A percentile compares a stretch with the other conserved stretches of the same genome.
These are phyloP conservation scores for Pisolithus marmoratus DNA, from an alignment of 768 basidiomycete genomes.

Conservation along the genomic window DNA sequence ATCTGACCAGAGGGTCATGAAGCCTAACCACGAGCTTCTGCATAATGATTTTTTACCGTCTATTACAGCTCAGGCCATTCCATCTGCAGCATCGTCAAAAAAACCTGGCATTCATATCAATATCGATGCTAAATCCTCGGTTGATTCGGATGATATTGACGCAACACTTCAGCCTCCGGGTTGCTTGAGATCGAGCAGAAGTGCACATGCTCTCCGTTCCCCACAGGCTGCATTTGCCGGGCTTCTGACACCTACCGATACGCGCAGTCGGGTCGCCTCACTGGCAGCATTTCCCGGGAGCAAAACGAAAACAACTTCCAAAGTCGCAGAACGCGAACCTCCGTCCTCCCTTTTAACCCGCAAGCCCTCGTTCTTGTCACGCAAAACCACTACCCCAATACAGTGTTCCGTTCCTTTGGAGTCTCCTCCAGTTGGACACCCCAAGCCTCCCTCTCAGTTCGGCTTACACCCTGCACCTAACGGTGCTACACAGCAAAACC, in stretches of 20 bases:
- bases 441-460: slow-evolving; percentile 39
- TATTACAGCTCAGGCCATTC: slow-evolving; percentile 14
- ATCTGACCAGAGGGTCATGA: slow-evolving; percentile 2
- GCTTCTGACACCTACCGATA: slow-evolving; percentile 7
- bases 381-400: slow-evolving; percentile 36
- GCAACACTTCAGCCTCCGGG: slow-evolving; percentile 10
- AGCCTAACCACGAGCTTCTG: neutral
- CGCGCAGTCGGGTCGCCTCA: slow-evolving; percentile 51
- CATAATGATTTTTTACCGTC: slow-evolving; percentile 2
- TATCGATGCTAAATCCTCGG: slow-evolving; percentile 48
- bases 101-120: slow-evolving; percentile 57
- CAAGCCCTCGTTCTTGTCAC: slow-evolving; percentile 64
- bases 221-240: neutral
- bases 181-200: slow-evolving; percentile 46
- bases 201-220: slow-evolving; percentile 32
- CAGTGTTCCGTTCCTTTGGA: slow-evolving; percentile 24
- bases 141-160: slow-evolving; percentile 41
- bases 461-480: slow-evolving; percentile 23
- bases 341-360: slow-evolving; percentile 42
- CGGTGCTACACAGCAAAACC: slow-evolving; percentile 14
- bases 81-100: slow-evolving; percentile 35
- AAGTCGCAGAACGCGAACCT: slow-evolving; percentile 16
- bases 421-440: slow-evolving; percentile 34
- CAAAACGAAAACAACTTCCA: slow-evolving; percentile 39
- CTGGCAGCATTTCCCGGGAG: slow-evolving; percentile 41